Evolutionary conservation across 2,329 filamentous ascomycete species (phyloP).

Genomic region (Ambrosiella beaveri): DNA sequence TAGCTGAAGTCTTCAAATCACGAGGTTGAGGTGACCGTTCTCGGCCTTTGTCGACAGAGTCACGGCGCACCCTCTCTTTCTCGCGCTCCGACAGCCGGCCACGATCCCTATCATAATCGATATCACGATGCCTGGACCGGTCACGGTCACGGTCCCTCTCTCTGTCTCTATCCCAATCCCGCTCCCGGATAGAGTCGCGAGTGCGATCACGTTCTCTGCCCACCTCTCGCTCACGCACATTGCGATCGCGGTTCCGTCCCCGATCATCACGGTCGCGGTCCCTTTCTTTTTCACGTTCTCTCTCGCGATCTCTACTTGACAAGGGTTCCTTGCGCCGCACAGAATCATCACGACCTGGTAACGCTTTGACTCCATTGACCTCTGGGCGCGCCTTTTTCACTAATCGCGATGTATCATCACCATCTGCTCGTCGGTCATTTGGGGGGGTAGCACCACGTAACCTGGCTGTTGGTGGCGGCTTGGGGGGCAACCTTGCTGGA

Average conservation of each 20-base stretch:
- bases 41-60: slow-evolving; percentile 1
- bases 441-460: neutral
- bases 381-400: neutral
- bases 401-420: neutral
- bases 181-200: neutral
- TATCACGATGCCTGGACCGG: neutral
- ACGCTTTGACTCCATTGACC: neutral
- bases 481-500: slow-evolving; percentile 5
- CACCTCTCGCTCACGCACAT: neutral
- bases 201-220: slow-evolving; percentile 1
- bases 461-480: slow-evolving; percentile 4
- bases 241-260: neutral
- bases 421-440: neutral
- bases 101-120: slow-evolving; percentile 5
- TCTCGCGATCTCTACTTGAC: slow-evolving; percentile 3
- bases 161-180: neutral
- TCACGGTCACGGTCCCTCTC: neutral
- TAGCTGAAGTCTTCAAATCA: slow-evolving; percentile 20
- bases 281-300: slow-evolving; percentile 5
- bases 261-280: neutral
- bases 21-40: slow-evolving; percentile 6
- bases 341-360: neutral
- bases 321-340: slow-evolving; percentile 2
- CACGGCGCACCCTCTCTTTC: neutral
- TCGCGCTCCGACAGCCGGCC: neutral